phyloP scores from a whole-genome alignment of 805 yeast species.

The Starmerella stigmatis region DNA sequence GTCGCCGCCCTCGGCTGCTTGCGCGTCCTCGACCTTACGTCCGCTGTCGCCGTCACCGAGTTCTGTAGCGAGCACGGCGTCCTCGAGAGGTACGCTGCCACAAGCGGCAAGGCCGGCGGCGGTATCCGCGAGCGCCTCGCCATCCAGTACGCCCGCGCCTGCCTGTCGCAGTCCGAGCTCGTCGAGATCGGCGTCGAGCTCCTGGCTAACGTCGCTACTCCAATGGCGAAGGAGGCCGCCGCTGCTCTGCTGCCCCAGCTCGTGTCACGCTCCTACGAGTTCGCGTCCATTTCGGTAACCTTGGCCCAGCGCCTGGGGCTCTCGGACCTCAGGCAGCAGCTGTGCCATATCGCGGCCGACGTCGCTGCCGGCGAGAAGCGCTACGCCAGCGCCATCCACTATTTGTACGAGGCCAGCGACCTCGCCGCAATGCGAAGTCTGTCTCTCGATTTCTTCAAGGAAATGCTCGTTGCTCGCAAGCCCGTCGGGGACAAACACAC shows the following conservation, averaged over 20 bases:
- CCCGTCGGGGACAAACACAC: conserved; percentile 11
- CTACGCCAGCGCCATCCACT: conserved; percentile 14
- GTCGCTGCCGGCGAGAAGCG: conserved; percentile 9
- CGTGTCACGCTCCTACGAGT: conserved; percentile 10
- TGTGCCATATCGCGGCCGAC: conserved; percentile 16
- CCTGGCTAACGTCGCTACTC: conserved; percentile 18
- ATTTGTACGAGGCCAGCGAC: conserved; percentile 16
- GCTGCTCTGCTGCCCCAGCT: conserved; percentile 16
- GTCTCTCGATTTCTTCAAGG: conserved; percentile 18
- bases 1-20: conserved; percentile 18
- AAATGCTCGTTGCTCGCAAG: conserved; percentile 6
- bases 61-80: conserved; percentile 17
- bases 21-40: conserved; percentile 14
- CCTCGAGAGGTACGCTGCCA: conserved; percentile 9
- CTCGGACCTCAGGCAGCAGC: conserved; percentile 8
- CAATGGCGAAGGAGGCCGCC: conserved; percentile 13
- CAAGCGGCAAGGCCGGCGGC: conserved; percentile 7
- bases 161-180: conserved; percentile 13
- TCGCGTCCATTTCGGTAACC: conserved; percentile 8
- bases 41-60: conserved; percentile 20
- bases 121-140: conserved; percentile 19
- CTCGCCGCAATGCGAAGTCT: conserved; percentile 3
- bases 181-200: conserved; percentile 15
- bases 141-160: conserved; percentile 15
- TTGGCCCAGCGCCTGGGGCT: conserved; percentile 18